Evolutionary conservation across 2,329 filamentous ascomycete species (phyloP), one percentile per base, ranked within the genome.

Genomic region (Alternaria sp.): DNA sequence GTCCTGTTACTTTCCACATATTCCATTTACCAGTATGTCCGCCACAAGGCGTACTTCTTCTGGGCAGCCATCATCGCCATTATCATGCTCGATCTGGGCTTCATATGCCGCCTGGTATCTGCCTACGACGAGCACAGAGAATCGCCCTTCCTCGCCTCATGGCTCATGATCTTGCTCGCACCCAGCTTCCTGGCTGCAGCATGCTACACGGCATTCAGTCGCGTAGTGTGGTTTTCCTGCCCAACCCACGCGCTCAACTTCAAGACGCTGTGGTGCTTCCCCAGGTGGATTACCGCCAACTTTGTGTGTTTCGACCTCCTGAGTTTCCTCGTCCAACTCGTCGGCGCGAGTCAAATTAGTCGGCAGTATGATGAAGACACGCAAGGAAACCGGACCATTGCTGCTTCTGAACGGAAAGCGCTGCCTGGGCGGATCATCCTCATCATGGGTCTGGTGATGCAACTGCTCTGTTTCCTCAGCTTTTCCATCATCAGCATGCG

Each of bases 121-220:
- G 71, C 77, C 9, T 65, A 70, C 17, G 68, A 79, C 32, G 77
- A 79, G n/a, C 66, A 69, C 21, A 61, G 73, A 28, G 72, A 77
- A 30, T 26, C 71, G 0, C 81, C 83, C 1, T 77, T 77, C 36
- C 71, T 83, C 56, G 81, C 80, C 59, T 81, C 81, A 2, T 77
- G 83, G 56, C 65, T 85, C 32, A 79, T 85, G 67, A 77, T 85
- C 50, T 79, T 86, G 5, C 77, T 86, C 23, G 83, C 81, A 1
- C 84, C 84, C 2, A 81, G 82, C 4, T 81, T 85, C 54, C 82
- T 84, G 64, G 84, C 84, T 17, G 84, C 84, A 13, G 80, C 81
- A 1, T 82, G 85, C 64, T 86, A 86, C 68, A 86, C 85, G 74
- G 76, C 80, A 15, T 80, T 85, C 40, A 82, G 80, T 30, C 81